phyloP scores from a whole-genome alignment of 805 yeast genomes.

The Martiniozyma abietophila region DNA sequence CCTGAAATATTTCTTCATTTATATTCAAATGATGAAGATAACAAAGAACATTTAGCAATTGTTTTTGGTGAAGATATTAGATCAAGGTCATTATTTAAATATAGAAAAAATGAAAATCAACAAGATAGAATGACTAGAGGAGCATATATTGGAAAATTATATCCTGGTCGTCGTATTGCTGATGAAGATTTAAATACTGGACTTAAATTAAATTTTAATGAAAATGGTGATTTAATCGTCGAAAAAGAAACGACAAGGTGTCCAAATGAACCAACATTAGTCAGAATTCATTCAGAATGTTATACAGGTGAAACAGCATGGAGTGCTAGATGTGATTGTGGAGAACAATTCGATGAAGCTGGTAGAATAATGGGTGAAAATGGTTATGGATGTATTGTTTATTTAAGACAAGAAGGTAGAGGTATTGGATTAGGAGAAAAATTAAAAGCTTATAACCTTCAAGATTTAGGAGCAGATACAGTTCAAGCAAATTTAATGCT shows the following conservation, averaged over 20 bases:
- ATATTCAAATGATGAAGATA: conserved; percentile 76
- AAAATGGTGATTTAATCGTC: conserved; percentile 28
- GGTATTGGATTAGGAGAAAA: conserved; percentile 99
- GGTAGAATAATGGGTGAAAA: conserved; percentile 82
- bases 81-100: conserved; percentile 59
- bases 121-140: conserved; percentile 97
- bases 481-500: conserved; percentile 90
- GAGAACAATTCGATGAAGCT: conserved; percentile 98
- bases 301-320: conserved; percentile 99
- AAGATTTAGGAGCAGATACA: conserved; percentile 97
- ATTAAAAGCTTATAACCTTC: conserved; percentile 90
- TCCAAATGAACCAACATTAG: conserved; percentile 42
- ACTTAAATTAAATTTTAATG: conserved; percentile 33
- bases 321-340: conserved; percentile 99
- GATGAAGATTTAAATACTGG: conserved; percentile 44
- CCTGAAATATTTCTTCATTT: conserved; percentile 89
- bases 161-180: conserved; percentile 75
- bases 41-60: conserved; percentile 92
- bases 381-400: conserved; percentile 92
- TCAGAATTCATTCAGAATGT: conserved; percentile 93
- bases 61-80: conserved; percentile 92
- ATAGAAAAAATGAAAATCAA: conserved; percentile 66
- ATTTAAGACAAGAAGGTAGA: conserved; percentile 94
- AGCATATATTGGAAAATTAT: conserved; percentile 83
- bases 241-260: conserved; percentile 20